Evolutionary conservation across 2,329 filamentous ascomycete genomes (phyloP), one percentile per base, ranked within the genome.

Genomic region (Knufia fluminis): DNA sequence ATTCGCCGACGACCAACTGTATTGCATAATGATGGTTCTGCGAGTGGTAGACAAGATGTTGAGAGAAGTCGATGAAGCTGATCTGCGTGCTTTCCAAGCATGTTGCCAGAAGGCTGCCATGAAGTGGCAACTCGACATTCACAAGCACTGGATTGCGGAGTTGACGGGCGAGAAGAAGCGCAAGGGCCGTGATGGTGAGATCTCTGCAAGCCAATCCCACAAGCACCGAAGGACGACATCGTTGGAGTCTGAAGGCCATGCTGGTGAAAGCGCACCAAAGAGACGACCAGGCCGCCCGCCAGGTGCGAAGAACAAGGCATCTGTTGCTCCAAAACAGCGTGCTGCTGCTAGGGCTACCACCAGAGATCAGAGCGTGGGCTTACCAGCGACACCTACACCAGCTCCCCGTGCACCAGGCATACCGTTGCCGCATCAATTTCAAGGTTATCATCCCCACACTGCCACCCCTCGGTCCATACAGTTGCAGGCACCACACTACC

Each of bases 91-190:
- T 22, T 43, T 23, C 20, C 9, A 43, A 26, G 40, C 40, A 28
- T 43, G 40, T 16, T 43, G 40, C 23, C 14, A 14, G 40, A n/a
- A 26, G 40, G 23, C 22, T 3, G 40, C 40, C 14, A 43, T 43
- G 40, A 9, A 43, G 14, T 43, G 40, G 40, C 40, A 43, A 20
- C 14, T 26, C 3, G 40, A 43, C 19, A 43, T 43, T 8, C 40
- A 43, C 22, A 26, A 43, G 20, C 14, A 16, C 22, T 43, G 40
- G 40, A 43, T 43, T 28, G 19, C 22, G 14, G 40, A 23, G 14
- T 26, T 43, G 20, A 8, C 9, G 7, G 22, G 24, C 9, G 20
- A 43, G 4, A 26, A 16, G 14, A 43, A 24, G 24, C 40, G 22
- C 4, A 43, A 43, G 22, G 22, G 22, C 9, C 40, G 7, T 6